phyloP scores from a whole-genome alignment of 306 rosid genomes.

The Castanospermum australe region DNA sequence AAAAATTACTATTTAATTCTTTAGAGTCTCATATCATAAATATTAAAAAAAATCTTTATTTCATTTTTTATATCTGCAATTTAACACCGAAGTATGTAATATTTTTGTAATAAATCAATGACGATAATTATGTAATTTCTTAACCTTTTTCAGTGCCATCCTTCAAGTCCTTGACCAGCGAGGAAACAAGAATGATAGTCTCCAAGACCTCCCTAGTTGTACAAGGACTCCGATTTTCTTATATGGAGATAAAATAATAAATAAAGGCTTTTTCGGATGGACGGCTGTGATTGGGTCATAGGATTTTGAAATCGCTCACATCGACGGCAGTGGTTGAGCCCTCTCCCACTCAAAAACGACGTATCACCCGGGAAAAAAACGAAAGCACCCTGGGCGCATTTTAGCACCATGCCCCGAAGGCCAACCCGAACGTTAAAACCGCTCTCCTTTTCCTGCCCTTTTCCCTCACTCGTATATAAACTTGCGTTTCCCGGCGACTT shows the following conservation, averaged over 20 bases:
- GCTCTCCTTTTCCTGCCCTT: constrained; percentile 20
- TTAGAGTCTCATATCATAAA: no score
- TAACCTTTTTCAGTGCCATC: neutral
- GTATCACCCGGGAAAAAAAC: constrained; percentile 24
- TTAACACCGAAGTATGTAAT: neutral
- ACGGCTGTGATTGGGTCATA: neutral
- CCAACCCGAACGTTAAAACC: constrained; percentile 79
- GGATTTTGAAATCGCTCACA: neutral
- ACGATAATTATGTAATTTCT: neutral
- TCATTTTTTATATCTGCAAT: neutral
- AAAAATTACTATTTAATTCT: no score
- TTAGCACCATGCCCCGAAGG: constrained; percentile 21
- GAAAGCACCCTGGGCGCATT: constrained; percentile 20
- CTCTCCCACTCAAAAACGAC: neutral
- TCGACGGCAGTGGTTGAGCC: neutral
- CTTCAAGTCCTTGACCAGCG: constrained; percentile 35
- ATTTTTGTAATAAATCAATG: neutral
- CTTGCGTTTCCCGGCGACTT: constrained; percentile 57
- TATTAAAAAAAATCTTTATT: no score
- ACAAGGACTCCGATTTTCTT: neutral
- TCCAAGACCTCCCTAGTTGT: constrained; percentile 20
- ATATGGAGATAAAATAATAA: neutral
- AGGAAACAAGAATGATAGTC: neutral
- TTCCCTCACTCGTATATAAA: constrained; percentile 42
- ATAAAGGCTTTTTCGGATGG: neutral